Conservation (phyloP, 1,284 basidiomycete genomes). For the Apiotrichum laibachii region DNA sequence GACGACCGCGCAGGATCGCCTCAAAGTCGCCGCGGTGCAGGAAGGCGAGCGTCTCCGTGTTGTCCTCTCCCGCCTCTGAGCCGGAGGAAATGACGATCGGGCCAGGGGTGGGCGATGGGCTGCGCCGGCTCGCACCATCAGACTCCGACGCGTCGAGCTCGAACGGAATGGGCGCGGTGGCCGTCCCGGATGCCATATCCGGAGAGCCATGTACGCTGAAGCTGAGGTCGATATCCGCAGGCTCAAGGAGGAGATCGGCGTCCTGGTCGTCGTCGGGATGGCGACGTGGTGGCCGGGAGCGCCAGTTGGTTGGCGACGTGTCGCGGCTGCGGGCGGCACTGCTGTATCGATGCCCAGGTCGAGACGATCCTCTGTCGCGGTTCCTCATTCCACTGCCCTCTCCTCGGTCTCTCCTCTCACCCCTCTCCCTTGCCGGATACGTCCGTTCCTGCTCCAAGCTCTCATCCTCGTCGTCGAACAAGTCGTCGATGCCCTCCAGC, state of each 20-base stretch:
- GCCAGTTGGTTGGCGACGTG: no score
- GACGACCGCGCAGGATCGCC: constrained; percentile 31
- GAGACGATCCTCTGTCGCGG: no score
- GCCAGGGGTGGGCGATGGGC: neutral
- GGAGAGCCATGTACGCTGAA: neutral
- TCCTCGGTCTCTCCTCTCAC: no score
- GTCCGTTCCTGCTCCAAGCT: no score
- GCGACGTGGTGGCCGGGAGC: neutral
- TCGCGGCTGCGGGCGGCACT: no score
- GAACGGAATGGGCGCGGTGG: neutral
- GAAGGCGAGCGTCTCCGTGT: constrained; percentile 30
- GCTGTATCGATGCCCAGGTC: no score
- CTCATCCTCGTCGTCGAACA: constrained; percentile 8
- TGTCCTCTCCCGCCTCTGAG: constrained; percentile 38
- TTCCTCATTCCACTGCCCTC: no score
- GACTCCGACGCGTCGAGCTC: constrained; percentile 12
- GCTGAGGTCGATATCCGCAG: constrained; percentile 1
- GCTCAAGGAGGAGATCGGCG: neutral
- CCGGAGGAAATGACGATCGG: constrained; percentile 22
- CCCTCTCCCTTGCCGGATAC: no score
- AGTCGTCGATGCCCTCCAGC: constrained; percentile 21
- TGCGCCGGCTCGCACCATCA: neutral
- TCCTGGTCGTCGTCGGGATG: constrained; percentile 4
- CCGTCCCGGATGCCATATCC: neutral
- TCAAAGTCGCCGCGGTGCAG: constrained; percentile 47